Evolutionary conservation across 129 eudicot genomes (phyloP).

Genomic region (Sambucus nigra): DNA sequence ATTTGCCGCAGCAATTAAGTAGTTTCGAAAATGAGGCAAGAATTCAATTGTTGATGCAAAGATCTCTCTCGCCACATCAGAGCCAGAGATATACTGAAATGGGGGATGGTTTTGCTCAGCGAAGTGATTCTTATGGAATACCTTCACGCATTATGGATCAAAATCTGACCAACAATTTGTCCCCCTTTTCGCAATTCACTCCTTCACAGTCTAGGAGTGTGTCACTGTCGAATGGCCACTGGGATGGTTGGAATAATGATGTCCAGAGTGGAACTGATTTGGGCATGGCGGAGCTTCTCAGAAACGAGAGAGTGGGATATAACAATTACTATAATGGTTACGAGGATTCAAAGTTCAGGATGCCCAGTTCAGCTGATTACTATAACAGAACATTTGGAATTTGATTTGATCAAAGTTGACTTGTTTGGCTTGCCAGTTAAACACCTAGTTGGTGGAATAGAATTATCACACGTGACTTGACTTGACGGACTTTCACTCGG

Average conservation of each 20-base stretch:
- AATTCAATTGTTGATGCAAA: slow-evolving; percentile 59
- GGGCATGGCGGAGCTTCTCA: slow-evolving; percentile 65
- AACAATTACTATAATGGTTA: slow-evolving; percentile 54
- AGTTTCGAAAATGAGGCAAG: slow-evolving; percentile 58
- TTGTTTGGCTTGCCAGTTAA: slow-evolving; percentile 18
- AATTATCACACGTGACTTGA: slow-evolving; percentile 6
- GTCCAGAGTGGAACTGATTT: slow-evolving; percentile 51
- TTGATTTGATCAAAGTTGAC: slow-evolving; percentile 19
- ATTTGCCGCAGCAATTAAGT: slow-evolving; percentile 36
- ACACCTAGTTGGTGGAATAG: slow-evolving; percentile 11
- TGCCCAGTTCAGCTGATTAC: slow-evolving; percentile 59
- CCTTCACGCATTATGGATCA: slow-evolving; percentile 54
- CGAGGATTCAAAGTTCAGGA: slow-evolving; percentile 67
- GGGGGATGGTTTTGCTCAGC: slow-evolving; percentile 41
- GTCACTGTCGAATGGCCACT: slow-evolving; percentile 57
- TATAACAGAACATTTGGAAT: slow-evolving; percentile 68
- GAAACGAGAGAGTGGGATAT: slow-evolving; percentile 63
- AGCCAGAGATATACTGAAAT: slow-evolving; percentile 48
- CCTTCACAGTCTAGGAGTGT: too few species aligned
- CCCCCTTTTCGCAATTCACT: slow-evolving; percentile 47
- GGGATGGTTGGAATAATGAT: slow-evolving; percentile 83
- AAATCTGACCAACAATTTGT: slow-evolving; percentile 27
- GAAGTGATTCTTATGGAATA: slow-evolving; percentile 46
- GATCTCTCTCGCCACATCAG: slow-evolving; percentile 55
- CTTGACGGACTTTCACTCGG: slow-evolving; percentile 13